phyloP scores from a whole-genome alignment of 306 rosid species.

The Luffa acutangula region DNA sequence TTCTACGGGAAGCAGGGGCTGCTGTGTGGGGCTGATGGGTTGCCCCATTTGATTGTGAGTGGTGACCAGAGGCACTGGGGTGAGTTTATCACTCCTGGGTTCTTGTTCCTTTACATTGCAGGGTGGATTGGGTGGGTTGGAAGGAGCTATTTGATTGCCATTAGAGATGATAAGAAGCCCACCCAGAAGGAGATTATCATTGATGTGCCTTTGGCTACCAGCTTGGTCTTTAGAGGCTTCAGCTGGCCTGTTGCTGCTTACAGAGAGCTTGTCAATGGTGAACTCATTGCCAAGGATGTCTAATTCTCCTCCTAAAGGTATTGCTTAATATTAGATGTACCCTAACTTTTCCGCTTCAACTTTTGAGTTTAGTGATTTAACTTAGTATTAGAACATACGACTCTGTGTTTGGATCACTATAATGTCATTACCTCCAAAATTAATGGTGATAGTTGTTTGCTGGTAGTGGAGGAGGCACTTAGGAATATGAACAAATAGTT shows the following conservation, averaged over 20 bases:
- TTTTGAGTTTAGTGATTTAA: not conserved
- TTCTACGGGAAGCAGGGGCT: slow-evolving; percentile 79
- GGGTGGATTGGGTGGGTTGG: slow-evolving; percentile 99
- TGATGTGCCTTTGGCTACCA: slow-evolving; percentile 70
- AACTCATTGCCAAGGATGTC: slow-evolving; percentile 88
- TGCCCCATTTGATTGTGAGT: slow-evolving; percentile 89
- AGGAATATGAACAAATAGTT: too few relatives aligned
- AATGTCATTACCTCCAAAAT: not conserved
- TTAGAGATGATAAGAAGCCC: slow-evolving; percentile 78
- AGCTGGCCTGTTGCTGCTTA: slow-evolving; percentile 95
- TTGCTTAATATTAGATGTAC: not conserved
- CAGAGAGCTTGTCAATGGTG: slow-evolving; percentile 72
- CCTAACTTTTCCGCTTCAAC: too few relatives aligned
- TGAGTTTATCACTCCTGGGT: slow-evolving; percentile 80
- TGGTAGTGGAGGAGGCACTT: not conserved
- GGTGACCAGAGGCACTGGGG: slow-evolving; percentile 99
- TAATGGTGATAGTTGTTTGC: not conserved
- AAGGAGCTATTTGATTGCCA: slow-evolving; percentile 87
- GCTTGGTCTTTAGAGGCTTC: slow-evolving; percentile 74
- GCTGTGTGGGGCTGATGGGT: slow-evolving; percentile 77
- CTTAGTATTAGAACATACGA: not conserved
- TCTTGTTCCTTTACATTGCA: slow-evolving; percentile 75
- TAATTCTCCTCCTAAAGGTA: slow-evolving; percentile 13
- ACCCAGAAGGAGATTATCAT: slow-evolving; percentile 93
- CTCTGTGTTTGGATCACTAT: not conserved